phyloP scores from a whole-genome alignment of 164 flowering plant genomes.

The Akebia trifoliata region DNA sequence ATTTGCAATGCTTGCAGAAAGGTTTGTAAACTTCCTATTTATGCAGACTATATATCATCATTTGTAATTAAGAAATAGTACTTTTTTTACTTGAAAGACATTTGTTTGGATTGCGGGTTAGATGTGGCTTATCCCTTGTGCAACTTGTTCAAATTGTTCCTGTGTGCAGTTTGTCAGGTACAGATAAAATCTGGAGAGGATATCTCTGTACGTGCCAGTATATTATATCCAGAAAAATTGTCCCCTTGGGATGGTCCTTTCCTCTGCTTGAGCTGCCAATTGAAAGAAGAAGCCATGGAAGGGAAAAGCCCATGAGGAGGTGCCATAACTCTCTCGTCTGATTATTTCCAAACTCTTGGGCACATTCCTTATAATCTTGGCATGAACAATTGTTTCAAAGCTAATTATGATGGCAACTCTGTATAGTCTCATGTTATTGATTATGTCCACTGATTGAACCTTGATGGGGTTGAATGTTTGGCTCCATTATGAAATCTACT shows the following conservation, averaged over 20 bases:
- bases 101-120: conserved; percentile 35
- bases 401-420: too few relatives aligned
- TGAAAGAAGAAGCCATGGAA: conserved; percentile 98
- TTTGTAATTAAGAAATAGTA: too few relatives aligned
- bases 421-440: conserved; percentile 5
- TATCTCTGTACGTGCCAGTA: conserved; percentile 71
- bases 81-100: too few relatives aligned
- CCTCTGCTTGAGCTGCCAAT: conserved; percentile 81
- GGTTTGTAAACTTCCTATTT: conserved; percentile 65
- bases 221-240: conserved; percentile 45
- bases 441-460: conserved; percentile 1
- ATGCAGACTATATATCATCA: too few relatives aligned
- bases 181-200: conserved; percentile 93
- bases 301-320: conserved; percentile 79
- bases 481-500: conserved; percentile 18
- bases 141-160: conserved; percentile 91
- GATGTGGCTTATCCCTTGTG: conserved; percentile 88
- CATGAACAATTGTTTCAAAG: conserved; percentile 27
- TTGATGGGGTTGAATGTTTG: conserved; percentile 10
- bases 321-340: conserved; percentile 9
- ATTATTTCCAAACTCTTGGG: not conserved
- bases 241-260: conserved; percentile 99
- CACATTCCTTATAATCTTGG: not conserved
- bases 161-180: conserved; percentile 90
- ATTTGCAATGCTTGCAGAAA: conserved; percentile 90